Base-by-base conservation (phyloP, 139 green algal species). In the Chlamydomonas sp. region DNA sequence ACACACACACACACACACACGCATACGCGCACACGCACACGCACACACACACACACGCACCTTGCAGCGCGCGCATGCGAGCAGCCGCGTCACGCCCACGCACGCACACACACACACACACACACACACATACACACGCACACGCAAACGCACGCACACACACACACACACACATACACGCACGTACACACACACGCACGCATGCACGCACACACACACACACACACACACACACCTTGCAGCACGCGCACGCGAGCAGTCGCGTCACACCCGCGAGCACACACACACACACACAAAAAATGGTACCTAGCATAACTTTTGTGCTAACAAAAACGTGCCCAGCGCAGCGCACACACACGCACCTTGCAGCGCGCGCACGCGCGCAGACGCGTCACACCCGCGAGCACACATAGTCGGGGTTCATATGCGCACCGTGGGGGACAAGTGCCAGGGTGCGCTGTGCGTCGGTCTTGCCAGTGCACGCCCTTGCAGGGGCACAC, bases 21-120 rank as follows among this genome's bases (percentile, higher is more conserved):
- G n/a, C n/a, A n/a, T n/a, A n/a, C n/a, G n/a, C n/a, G n/a, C n/a
- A n/a, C n/a, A n/a, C n/a, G n/a, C n/a, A n/a, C n/a, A n/a, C n/a
- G n/a, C n/a, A n/a, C n/a, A n/a, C n/a, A n/a, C n/a, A n/a, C n/a
- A n/a, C n/a, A n/a, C n/a, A n/a, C n/a, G n/a, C n/a, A n/a, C n/a
- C n/a, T 95, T 95, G 78, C 87, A 88, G 50, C 87, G 79, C 1
- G 89, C 89, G 69, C 81, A 90, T 1, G 76, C 80, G 33, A 93
- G 70, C 74, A 87, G 88, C 16, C 77, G 79, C 49, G 72, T 69
- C 65, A 79, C 86, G 33, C n/a, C n/a, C n/a, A n/a, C n/a, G n/a
- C n/a, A 47, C 58, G 22, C 4, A 6, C 29, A 37, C 58, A 65
- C 8, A 22, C 58, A 65, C 58, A 37, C 8, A 10, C 24, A n/a